phyloP scores from a whole-genome alignment of 169 alveolate species.

The Babesia bigemina region DNA sequence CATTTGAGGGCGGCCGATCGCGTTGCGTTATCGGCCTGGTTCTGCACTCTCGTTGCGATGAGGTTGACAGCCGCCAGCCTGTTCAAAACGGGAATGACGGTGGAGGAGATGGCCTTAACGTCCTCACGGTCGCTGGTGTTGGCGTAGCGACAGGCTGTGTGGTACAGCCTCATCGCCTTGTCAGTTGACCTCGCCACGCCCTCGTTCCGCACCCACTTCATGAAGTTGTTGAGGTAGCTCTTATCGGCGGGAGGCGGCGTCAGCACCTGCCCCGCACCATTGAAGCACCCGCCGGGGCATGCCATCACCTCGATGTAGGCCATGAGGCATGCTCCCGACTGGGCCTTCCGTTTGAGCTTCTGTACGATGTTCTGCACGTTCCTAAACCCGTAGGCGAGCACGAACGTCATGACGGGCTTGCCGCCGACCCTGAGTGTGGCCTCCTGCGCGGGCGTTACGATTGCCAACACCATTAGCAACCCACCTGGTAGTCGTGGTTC shows the following conservation, averaged over 20 bases:
- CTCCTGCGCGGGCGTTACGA: constrained; percentile 1
- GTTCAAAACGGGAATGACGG: constrained; percentile 24
- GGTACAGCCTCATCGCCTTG: constrained; percentile 12
- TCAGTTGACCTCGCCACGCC: background rate
- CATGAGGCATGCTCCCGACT: background rate
- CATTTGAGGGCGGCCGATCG: constrained; percentile 31
- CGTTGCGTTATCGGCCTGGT: background rate
- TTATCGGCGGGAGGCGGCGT: constrained; percentile 6
- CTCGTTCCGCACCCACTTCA: background rate
- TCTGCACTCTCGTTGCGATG: background rate
- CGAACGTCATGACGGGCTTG: constrained; percentile 35
- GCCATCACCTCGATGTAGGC: constrained; percentile 90
- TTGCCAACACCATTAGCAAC: background rate
- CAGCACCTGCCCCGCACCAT: constrained; percentile 90
- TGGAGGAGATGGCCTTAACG: constrained; percentile 5
- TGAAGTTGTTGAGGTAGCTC: background rate
- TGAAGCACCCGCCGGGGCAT: constrained; percentile 93
- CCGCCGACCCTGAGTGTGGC: constrained; percentile 20
- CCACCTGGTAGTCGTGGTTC: constrained; percentile 50
- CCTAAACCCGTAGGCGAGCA: constrained; percentile 63
- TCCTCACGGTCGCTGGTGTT: constrained; percentile 9
- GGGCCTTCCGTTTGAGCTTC: constrained; percentile 19
- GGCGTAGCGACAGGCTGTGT: background rate
- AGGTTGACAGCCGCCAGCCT: constrained; percentile 3
- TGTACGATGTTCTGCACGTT: constrained; percentile 51